Percentiles rank a stretch among this genome's conserved stretches.
These are phyloP conservation scores for Notholithocarpus densiflorus DNA, from an alignment of 306 rosid genomes.

Conservation along the genomic window DNA sequence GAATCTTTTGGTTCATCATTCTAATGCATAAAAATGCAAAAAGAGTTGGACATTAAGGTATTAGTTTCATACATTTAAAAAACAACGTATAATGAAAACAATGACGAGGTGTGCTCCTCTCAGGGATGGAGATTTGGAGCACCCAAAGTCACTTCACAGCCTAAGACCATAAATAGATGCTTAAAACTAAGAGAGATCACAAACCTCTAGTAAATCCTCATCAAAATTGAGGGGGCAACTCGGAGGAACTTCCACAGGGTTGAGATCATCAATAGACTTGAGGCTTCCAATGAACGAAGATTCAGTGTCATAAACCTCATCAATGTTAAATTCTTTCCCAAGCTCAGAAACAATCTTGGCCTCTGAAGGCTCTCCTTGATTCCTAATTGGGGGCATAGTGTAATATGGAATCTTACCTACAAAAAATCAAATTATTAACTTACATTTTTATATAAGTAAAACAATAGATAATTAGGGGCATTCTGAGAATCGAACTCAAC, in stretches of 20 bases:
- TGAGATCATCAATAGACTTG: slow-evolving; percentile 64
- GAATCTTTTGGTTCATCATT: slow-evolving; percentile 30
- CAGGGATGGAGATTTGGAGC: neutral
- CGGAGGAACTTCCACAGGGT: slow-evolving; percentile 85
- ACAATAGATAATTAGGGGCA: no score
- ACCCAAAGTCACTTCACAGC: neutral
- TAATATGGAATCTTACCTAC: slow-evolving; percentile 92
- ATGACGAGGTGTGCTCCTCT: neutral
- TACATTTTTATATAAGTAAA: neutral
- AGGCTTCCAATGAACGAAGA: slow-evolving; percentile 85
- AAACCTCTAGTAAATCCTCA: slow-evolving; percentile 59
- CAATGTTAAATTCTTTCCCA: slow-evolving; percentile 69
- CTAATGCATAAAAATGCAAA: slow-evolving; percentile 33
- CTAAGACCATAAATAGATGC: neutral
- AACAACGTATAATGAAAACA: neutral
- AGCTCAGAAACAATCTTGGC: slow-evolving; percentile 66
- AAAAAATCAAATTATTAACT: slow-evolving; percentile 7
- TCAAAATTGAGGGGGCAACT: slow-evolving; percentile 58
- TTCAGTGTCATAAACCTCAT: slow-evolving; percentile 75
- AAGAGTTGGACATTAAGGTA: neutral
- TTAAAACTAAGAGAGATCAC: slow-evolving; percentile 6
- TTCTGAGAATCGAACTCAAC: no score
- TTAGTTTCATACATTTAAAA: neutral
- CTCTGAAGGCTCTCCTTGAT: slow-evolving; percentile 65
- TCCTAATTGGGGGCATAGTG: slow-evolving; percentile 83